These are phyloP conservation scores for Primulina eburnea DNA, from an alignment of 257 asterid genomes.

Conservation along the genomic window DNA sequence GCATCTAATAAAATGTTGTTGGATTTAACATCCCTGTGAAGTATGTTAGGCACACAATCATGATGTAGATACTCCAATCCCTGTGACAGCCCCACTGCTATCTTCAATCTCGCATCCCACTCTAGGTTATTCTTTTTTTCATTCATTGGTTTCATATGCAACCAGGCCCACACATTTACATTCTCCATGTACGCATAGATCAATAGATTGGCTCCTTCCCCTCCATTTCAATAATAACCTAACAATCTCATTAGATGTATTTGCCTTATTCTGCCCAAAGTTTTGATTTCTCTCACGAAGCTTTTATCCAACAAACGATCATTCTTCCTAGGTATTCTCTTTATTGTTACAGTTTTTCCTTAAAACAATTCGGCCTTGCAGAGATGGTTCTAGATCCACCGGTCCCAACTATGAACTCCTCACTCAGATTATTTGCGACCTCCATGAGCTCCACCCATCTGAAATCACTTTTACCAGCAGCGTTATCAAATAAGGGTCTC, in stretches of 20 bases:
- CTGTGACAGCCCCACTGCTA: slow-evolving; percentile 82
- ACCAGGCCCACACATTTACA: slow-evolving; percentile 90
- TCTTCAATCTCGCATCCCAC: slow-evolving; percentile 71
- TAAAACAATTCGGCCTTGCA: slow-evolving; percentile 67
- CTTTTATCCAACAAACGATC: slow-evolving; percentile 69
- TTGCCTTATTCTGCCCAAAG: slow-evolving; percentile 80
- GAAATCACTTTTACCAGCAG: slow-evolving; percentile 48
- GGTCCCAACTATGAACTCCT: slow-evolving; percentile 70
- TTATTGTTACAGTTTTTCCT: slow-evolving; percentile 78
- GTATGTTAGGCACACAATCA: slow-evolving; percentile 86
- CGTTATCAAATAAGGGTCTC: slow-evolving; percentile 51
- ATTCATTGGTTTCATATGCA: slow-evolving; percentile 52
- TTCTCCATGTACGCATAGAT: slow-evolving; percentile 94
- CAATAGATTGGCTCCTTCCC: slow-evolving; percentile 63
- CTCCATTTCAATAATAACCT: slow-evolving; percentile 70
- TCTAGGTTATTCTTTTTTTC: slow-evolving; percentile 55
- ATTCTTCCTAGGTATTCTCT: slow-evolving; percentile 65
- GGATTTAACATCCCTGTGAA: slow-evolving; percentile 87
- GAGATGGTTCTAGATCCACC: slow-evolving; percentile 80
- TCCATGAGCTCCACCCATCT: slow-evolving; percentile 87
- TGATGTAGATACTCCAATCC: slow-evolving; percentile 94
- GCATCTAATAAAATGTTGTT: slow-evolving; percentile 75
- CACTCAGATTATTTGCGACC: slow-evolving; percentile 82
- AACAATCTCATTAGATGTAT: slow-evolving; percentile 78
- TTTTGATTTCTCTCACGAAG: slow-evolving; percentile 82